Evolutionary conservation across 1,139 yeast genomes (phyloP), one percentile per base, ranked within the genome.

Genomic region (Eremothecium gossypii): DNA sequence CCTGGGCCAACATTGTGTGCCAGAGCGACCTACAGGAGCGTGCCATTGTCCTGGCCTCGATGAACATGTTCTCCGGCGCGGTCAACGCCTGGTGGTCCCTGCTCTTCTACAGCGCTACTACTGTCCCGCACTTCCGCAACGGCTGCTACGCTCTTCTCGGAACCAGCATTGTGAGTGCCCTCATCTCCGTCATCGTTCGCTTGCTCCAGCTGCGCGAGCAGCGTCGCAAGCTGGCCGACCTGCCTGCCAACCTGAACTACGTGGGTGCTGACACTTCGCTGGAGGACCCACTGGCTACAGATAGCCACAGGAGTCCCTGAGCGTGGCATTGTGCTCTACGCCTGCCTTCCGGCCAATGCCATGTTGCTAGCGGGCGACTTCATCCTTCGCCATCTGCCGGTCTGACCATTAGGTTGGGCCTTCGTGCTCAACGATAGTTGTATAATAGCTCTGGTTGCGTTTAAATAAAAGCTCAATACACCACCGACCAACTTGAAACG

Each of bases 81-180:
- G 75, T 75, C 10, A 76, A 75, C 55, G 79, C 80, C 2, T 76
- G 81, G 81, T 76, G 80, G 79, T 69, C 77, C 1, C 52, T 76
- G 17, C 43, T 76, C 3, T 74, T 76, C 52, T 76, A 65, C 49
- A 61, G 69, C 13, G 78, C 79, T 1, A 61, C 69, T 7, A 67
- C 69, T 36, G 78, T 68, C 1, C 81, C 81, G 0, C 61, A 62
- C 40, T 75, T 71, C 49, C 64, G 60, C 41, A 69, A 66, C 37
- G 82, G 81, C 23, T 69, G 76, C 45, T 74, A 69, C 51, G 80
- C 82, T 1, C 70, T 77, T 69, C 54, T 77, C 42, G 76, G 72
- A 2, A 76, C 82, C 0, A 63, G 73, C 0, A 45, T 68, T 2
- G 58, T 62, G 3, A 60, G 68, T 39, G 63, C 60, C 1, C 27